A percentile compares a stretch with the other conserved stretches of the same genome.
These are phyloP conservation scores for Saxophila tyrrhenica DNA, from an alignment of 495 filamentous ascomycete genomes.

Conservation along the genomic window DNA sequence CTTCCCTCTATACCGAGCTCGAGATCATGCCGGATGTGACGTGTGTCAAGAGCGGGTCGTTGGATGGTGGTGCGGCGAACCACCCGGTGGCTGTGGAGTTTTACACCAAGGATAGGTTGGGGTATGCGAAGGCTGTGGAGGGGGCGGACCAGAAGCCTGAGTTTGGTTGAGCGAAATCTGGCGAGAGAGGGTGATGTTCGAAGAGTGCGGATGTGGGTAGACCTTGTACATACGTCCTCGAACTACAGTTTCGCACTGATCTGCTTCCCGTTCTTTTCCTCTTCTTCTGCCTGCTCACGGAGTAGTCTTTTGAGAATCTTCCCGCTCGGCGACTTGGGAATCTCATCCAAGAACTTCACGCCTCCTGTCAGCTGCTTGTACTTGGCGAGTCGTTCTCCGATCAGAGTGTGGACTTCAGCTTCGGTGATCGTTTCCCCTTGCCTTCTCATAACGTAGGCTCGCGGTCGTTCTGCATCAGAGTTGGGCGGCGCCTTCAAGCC, in stretches of 20 bases:
- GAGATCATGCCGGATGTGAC: conserved; percentile 39
- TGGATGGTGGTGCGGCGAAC: conserved; percentile 34
- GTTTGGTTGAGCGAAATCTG: not conserved
- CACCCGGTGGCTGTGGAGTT: conserved; percentile 36
- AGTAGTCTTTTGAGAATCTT: conserved; percentile 72
- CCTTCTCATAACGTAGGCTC: conserved; percentile 62
- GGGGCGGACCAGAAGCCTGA: conserved; percentile 36
- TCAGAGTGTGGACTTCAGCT: conserved; percentile 38
- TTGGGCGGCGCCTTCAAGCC: conserved; percentile 45
- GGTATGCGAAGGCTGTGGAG: conserved; percentile 27
- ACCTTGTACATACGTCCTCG: not conserved
- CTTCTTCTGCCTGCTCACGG: conserved; percentile 40
- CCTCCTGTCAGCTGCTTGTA: conserved; percentile 75
- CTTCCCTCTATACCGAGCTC: conserved; percentile 35
- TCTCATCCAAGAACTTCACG: conserved; percentile 62
- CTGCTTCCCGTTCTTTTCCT: conserved; percentile 9
- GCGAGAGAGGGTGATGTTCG: not conserved
- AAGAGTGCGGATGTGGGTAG: not conserved
- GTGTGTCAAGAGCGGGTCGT: conserved; percentile 33
- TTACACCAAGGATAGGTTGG: conserved; percentile 35
- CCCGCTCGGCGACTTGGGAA: conserved; percentile 73
- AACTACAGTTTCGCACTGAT: not conserved
- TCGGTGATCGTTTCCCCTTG: conserved; percentile 33
- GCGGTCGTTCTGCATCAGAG: conserved; percentile 49
- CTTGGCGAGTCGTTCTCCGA: conserved; percentile 46